phyloP scores from a whole-genome alignment of 1,284 basidiomycete species.

The Hemileia vastatrix region DNA sequence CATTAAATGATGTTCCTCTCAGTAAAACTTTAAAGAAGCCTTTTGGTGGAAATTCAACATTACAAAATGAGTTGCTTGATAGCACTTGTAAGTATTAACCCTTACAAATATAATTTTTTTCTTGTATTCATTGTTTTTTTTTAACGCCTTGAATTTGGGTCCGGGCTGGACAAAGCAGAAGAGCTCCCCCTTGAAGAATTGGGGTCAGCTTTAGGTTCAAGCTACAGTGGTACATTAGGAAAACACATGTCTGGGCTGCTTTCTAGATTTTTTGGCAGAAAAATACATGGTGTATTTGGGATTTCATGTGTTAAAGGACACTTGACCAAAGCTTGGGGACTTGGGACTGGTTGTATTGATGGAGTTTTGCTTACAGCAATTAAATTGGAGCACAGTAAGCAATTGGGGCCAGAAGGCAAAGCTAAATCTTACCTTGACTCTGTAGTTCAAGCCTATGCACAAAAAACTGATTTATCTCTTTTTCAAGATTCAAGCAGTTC shows the following conservation, averaged over 20 bases:
- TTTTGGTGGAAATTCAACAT: conserved; percentile 92
- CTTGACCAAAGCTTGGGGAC: conserved; percentile 82
- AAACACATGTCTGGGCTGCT: conserved; percentile 90
- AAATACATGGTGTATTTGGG: conserved; percentile 99
- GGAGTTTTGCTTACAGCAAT: conserved; percentile 82
- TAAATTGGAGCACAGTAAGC: conserved; percentile 86
- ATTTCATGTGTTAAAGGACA: conserved; percentile 81
- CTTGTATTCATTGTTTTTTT: no score
- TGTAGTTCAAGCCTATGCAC: conserved; percentile 72
- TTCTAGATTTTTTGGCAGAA: conserved; percentile 81
- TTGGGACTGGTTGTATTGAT: conserved; percentile 79
- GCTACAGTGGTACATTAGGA: conserved; percentile 76
- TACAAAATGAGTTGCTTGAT: conserved; percentile 93
- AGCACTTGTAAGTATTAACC: conserved; percentile 49
- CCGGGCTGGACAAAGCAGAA: conserved; percentile 94
- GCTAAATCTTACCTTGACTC: conserved; percentile 88
- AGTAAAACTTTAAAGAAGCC: conserved; percentile 96
- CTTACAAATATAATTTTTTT: background rate
- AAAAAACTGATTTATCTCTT: conserved; percentile 76
- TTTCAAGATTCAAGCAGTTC: conserved; percentile 56
- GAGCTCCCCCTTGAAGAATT: conserved; percentile 93
- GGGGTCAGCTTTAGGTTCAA: conserved; percentile 69
- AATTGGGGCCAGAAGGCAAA: conserved; percentile 79
- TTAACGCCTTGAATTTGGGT: conserved; percentile 51
- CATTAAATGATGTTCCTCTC: conserved; percentile 74